Base-by-base conservation (phyloP, 139 green algal species). In the Marvania coccoides region DNA sequence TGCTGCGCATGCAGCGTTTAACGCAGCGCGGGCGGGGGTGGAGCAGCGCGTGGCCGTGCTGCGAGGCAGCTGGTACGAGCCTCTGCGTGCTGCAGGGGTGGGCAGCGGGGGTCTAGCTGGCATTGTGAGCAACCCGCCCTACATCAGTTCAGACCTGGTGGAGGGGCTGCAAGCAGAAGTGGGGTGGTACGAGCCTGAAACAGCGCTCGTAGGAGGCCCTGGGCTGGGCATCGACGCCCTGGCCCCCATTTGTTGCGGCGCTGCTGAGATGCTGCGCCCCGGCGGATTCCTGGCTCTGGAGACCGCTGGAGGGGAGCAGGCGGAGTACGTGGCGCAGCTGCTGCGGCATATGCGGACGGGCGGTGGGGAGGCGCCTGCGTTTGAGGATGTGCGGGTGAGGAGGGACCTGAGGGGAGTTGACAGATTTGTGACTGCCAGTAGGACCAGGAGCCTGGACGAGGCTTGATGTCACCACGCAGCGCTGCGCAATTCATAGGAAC, bases 81-180 rank as follows among this genome's bases (percentile, higher is more conserved):
- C 88, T 0, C 46, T 96, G 51, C 26, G 71, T 30, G 51, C 30
- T 8, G 39, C 51, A 35, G 61, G 54, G 2, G 47, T 63, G 31
- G 30, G 46, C 1, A 62, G 70, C 63, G 55, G 35, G 30, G 73
- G 83, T 9, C 39, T 96, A 8, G 79, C 72, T n/a, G 92, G 89
- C 13, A 58, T 98, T 5, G 65, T 98, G 6, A 91, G 79, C 74
- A 98, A 98, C 73, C 92, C 92, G 12, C 92, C 92, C 4, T 98
- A 98, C 81, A 96, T 98, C 26, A 77, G 83, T 2, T 47, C 47
- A 0, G 33, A 56, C 1, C 28, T 90, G 38, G 79, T 98, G 73
- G 33, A 47, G 1, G 65, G 59, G 7, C 64, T 94, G 72, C 86
- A 80, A 64, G 63, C 63, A 29, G 70, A 79, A 47, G 70, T 79